phyloP scores from a whole-genome alignment of 2,329 filamentous ascomycete species.

The Falciphora oryzae region DNA sequence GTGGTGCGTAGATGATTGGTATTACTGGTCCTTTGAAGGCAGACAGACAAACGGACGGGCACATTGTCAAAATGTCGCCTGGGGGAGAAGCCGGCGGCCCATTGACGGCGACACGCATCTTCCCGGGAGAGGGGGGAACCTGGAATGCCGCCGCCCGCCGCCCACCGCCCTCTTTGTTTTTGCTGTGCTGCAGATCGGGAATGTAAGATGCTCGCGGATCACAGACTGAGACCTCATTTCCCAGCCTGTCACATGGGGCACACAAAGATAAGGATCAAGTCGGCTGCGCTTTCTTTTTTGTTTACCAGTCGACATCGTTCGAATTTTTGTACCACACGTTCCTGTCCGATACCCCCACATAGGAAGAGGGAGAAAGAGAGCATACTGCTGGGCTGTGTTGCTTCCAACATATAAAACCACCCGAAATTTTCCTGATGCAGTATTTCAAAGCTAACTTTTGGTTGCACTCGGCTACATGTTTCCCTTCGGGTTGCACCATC shows the following conservation, averaged over 20 bases:
- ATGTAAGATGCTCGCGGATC: neutral
- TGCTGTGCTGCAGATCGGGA: neutral
- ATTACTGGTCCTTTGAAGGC: too few relatives aligned
- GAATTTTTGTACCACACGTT: neutral
- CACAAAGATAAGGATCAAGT: neutral
- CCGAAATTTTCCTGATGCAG: neutral
- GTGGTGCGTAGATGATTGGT: too few relatives aligned
- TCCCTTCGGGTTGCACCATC: neutral
- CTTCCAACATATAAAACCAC: neutral
- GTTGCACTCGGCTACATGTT: neutral
- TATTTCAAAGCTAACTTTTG: neutral
- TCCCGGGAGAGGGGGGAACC: too few relatives aligned
- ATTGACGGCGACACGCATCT: too few relatives aligned
- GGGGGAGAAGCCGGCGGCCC: too few relatives aligned
- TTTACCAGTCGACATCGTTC: neutral
- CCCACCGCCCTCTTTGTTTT: neutral
- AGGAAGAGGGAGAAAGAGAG: too few relatives aligned
- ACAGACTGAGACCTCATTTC: conserved; percentile 1
- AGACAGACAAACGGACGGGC: too few relatives aligned
- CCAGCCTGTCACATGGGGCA: neutral
- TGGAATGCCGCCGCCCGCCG: too few relatives aligned
- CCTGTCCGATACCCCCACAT: too few relatives aligned
- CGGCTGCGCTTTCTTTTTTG: too few relatives aligned
- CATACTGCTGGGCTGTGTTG: too few relatives aligned
- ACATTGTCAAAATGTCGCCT: too few relatives aligned